Base-by-base conservation (phyloP, 2,329 filamentous ascomycete genomes). In the Colletotrichum sp. region DNA sequence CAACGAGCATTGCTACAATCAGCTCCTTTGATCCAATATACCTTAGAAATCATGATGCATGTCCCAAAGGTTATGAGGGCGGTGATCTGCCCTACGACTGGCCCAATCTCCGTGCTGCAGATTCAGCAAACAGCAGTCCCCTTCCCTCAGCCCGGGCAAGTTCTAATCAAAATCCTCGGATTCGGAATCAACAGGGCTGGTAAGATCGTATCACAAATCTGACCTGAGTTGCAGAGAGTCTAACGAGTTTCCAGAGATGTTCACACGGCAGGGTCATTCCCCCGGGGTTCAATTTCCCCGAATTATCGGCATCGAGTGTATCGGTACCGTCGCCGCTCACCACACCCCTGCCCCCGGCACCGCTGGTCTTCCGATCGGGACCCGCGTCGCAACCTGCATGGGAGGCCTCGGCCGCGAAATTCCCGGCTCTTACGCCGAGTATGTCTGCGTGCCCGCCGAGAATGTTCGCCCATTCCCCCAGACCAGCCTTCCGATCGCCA, bases 141-240 rank as follows among this genome's bases (percentile, higher is more conserved):
- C 26, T 15, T 59, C 6, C 55, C 55, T 18, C 55, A 59, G 4
- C 0, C 55, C 26, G 55, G 55, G 0, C 55, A 59, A 28, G 55
- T 59, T 5, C 0, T 28, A 3, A 59, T 59, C 26, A 59, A 59
- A 28, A 59, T 28, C 26, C 24, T 59, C 22, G 55, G 55, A 18
- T 59, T 59, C 8, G 55, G 55, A 0, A 59, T 59, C 24, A 59
- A 59, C 24, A 24, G 55, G 16, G 55, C 55, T 59, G 55, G 55
- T 44, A 0, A 6, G 36, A 44, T 44, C 5, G 16, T 6, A 6
- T 10, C 2, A 2, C 16, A 18, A 9, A 3, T 5, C 13, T 6
- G 24, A 15, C 7, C 2, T 16, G 22, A 26, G 24, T 13, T 13
- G 4, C 44, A 28, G 22, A 57, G 8, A 24, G 9, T 28, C 55